These are phyloP conservation scores for Ustilago cynodontis DNA, from an alignment of 1,284 basidiomycete genomes.

Conservation along the genomic window DNA sequence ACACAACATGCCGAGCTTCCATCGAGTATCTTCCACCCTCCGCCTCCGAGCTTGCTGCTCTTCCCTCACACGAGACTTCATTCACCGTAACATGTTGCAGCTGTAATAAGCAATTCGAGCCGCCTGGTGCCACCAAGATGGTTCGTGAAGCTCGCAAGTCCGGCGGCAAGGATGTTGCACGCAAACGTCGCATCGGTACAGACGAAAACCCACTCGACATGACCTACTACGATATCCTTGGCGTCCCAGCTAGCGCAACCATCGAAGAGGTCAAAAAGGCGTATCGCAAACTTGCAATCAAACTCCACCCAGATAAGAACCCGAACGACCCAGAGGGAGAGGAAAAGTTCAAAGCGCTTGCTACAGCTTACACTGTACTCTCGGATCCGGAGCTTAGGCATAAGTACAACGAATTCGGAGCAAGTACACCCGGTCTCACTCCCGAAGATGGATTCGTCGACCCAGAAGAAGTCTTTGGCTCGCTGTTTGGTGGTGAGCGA, in stretches of 20 bases:
- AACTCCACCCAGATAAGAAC: constrained; percentile 82
- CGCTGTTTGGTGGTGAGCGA: constrained; percentile 76
- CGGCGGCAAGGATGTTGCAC: constrained; percentile 42
- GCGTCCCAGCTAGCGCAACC: constrained; percentile 80
- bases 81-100: constrained; percentile 66
- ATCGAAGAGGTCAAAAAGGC: constrained; percentile 93
- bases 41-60: constrained; percentile 30
- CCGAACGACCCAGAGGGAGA: constrained; percentile 90
- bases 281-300: constrained; percentile 93
- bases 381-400: constrained; percentile 85
- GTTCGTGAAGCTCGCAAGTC: constrained; percentile 60
- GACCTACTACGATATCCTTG: constrained; percentile 76
- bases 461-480: constrained; percentile 85
- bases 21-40: constrained; percentile 65
- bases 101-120: constrained; percentile 66
- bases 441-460: constrained; percentile 73
- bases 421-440: constrained; percentile 64
- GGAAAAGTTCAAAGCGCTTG: constrained; percentile 75
- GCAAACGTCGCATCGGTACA: constrained; percentile 66
- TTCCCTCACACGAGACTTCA: constrained; percentile 57
- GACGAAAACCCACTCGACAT: constrained; percentile 69
- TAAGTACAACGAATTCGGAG: constrained; percentile 89
- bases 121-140: constrained; percentile 59
- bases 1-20: constrained; percentile 60
- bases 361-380: constrained; percentile 77